Conservation (phyloP, 176 grass and related monocot genomes). For the Calamus simplicifolius region DNA sequence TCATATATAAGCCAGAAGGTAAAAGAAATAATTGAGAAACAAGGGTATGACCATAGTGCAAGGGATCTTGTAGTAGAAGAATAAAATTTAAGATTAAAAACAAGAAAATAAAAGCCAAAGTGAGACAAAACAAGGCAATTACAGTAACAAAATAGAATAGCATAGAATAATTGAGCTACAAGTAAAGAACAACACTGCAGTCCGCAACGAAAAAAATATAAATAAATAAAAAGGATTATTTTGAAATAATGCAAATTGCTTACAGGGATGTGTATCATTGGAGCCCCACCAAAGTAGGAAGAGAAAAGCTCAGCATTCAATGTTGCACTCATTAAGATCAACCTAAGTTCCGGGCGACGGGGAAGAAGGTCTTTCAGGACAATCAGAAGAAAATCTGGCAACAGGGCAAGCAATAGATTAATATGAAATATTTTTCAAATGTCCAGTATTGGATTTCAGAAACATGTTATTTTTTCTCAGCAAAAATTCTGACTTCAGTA, state of each 20-base stretch:
- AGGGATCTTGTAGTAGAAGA: too few species aligned
- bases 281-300: slow-evolving; percentile 90
- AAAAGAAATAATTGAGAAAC: too few species aligned
- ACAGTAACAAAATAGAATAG: too few species aligned
- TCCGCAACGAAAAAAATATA: slow-evolving; percentile 7
- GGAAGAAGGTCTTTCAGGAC: slow-evolving; percentile 94
- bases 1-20: too few species aligned
- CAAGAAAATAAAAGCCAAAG: too few species aligned
- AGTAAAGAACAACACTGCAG: background rate
- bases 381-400: slow-evolving; percentile 95
- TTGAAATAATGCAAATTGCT: slow-evolving; percentile 6
- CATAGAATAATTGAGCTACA: too few species aligned
- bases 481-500: too few species aligned
- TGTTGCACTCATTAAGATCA: slow-evolving; percentile 98
- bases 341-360: slow-evolving; percentile 71
- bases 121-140: too few species aligned
- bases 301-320: slow-evolving; percentile 95
- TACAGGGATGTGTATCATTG: slow-evolving; percentile 98
- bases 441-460: too few species aligned
- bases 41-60: too few species aligned
- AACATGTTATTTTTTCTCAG: too few species aligned
- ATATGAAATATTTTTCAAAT: background rate
- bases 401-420: slow-evolving; percentile 19
- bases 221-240: background rate
- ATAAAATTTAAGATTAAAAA: too few species aligned